A percentile compares a stretch with the other conserved stretches of the same genome.
Evolutionary conservation across 2,329 filamentous ascomycete species (phyloP).

Genomic region (Cladophialophora yegresii): DNA sequence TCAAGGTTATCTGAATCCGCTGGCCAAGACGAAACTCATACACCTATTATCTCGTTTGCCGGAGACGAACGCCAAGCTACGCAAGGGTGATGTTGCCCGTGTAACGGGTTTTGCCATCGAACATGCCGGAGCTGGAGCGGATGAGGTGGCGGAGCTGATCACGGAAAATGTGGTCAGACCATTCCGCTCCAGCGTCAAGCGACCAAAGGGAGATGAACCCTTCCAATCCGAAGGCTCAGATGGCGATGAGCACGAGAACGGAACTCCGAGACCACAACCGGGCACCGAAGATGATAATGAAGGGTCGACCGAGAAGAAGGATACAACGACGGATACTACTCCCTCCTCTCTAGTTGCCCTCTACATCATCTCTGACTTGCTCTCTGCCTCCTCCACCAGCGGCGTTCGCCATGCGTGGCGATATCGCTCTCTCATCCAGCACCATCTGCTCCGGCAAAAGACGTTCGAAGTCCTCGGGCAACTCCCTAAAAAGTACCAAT

Average conservation of each 20-base stretch:
- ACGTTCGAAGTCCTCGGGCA: constrained; percentile 75
- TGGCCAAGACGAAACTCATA: constrained; percentile 80
- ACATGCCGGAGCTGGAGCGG: constrained; percentile 79
- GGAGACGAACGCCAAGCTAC: constrained; percentile 69
- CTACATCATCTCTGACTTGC: constrained; percentile 77
- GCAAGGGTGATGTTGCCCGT: constrained; percentile 82
- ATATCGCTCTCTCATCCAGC: constrained; percentile 77
- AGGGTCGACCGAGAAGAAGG: neutral
- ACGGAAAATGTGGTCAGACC: constrained; percentile 79
- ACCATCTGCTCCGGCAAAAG: constrained; percentile 60
- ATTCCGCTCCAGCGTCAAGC: constrained; percentile 62
- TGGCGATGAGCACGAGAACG: constrained; percentile 36
- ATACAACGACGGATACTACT: constrained; percentile 61
- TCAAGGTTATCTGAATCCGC: constrained; percentile 72
- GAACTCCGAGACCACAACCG: neutral
- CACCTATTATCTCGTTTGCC: constrained; percentile 84
- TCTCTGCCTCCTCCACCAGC: constrained; percentile 73
- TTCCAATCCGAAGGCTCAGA: constrained; percentile 35
- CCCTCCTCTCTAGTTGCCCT: constrained; percentile 75
- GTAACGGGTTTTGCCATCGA: constrained; percentile 86
- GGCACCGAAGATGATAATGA: neutral
- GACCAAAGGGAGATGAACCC: constrained; percentile 41
- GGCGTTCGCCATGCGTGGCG: constrained; percentile 83
- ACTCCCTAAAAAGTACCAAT: constrained; percentile 69
- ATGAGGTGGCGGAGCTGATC: constrained; percentile 89